Percentiles rank a stretch among this genome's conserved stretches.
These are phyloP conservation scores for Babesia sp. DNA, from an alignment of 169 alveolate species.

Conservation along the genomic window DNA sequence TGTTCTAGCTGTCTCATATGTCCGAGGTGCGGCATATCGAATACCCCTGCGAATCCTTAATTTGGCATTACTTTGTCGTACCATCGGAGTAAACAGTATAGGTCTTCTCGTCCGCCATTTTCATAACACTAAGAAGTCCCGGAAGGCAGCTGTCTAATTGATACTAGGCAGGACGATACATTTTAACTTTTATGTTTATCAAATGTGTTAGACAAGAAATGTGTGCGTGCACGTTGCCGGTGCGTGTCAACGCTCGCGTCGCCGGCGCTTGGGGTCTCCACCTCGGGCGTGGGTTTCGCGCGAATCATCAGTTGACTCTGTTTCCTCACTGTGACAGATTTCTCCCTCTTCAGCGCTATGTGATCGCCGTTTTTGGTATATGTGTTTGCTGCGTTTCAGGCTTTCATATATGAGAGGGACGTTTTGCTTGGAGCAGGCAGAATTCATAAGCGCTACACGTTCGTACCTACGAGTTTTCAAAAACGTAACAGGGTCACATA, in stretches of 20 bases:
- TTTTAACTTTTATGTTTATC: not conserved
- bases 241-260: slow-evolving; percentile 18
- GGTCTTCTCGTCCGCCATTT: slow-evolving; percentile 37
- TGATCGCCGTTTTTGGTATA: not conserved
- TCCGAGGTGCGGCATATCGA: slow-evolving; percentile 95
- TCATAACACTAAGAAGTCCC: not conserved
- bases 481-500: not conserved
- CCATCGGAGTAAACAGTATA: slow-evolving; percentile 69
- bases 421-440: slow-evolving; percentile 7
- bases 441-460: not conserved
- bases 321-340: not conserved
- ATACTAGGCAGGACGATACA: not conserved
- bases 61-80: not conserved
- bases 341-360: slow-evolving; percentile 35
- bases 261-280: slow-evolving; percentile 28
- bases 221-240: slow-evolving; percentile 17
- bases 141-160: not conserved
- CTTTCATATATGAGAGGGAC: slow-evolving; percentile 21
- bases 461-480: not conserved
- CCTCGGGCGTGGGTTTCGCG: not conserved
- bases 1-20: slow-evolving; percentile 95
- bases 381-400: slow-evolving; percentile 10
- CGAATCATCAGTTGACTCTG: slow-evolving; percentile 14
- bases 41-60: slow-evolving; percentile 83
- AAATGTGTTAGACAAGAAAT: not conserved